Evolutionary conservation across 2,329 filamentous ascomycete species (phyloP).

Genomic region (Colletotrichum gigasporum): DNA sequence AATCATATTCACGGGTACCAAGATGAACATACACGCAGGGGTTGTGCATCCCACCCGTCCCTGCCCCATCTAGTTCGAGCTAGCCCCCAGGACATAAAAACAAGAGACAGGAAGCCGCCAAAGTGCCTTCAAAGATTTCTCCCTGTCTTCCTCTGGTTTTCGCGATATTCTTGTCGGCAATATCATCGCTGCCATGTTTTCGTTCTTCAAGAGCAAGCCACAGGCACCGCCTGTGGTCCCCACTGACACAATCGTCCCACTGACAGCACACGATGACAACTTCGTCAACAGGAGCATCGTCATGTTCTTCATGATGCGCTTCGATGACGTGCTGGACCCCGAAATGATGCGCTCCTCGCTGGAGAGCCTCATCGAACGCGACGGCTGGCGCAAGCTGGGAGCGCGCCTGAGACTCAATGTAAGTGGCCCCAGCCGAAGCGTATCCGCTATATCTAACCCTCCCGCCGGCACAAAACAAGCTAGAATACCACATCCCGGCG

Average conservation of each 20-base stretch:
- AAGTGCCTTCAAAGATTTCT: no score
- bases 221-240: no score
- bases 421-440: background rate
- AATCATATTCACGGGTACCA: no score
- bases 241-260: constrained; percentile 41
- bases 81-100: no score
- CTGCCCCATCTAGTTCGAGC: no score
- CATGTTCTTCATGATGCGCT: constrained; percentile 41
- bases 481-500: background rate
- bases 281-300: constrained; percentile 35
- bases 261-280: constrained; percentile 42
- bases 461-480: background rate
- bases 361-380: constrained; percentile 26
- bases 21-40: no score
- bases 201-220: background rate
- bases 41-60: no score
- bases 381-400: constrained; percentile 39
- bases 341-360: constrained; percentile 33
- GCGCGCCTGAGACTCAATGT: constrained; percentile 36
- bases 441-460: background rate
- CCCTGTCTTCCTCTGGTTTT: no score
- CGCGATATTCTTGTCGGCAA: no score
- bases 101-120: no score
- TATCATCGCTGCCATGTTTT: no score
- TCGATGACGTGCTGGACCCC: constrained; percentile 39